Evolutionary conservation across 2,329 filamentous ascomycete species (phyloP), one percentile per base, ranked within the genome.

Genomic region (Exserohilum turcica): DNA sequence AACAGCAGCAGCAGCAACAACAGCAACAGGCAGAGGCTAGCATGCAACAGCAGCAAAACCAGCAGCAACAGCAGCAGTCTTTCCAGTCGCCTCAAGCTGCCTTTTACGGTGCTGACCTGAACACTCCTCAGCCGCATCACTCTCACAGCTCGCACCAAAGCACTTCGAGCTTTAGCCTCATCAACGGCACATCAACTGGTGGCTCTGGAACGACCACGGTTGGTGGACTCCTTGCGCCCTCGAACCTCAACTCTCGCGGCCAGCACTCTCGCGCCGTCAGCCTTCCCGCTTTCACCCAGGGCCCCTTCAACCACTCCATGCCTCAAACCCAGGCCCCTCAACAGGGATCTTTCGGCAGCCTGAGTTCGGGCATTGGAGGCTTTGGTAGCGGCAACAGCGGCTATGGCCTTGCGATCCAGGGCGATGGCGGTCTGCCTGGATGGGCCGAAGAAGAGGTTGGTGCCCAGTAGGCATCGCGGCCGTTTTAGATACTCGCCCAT

Each of bases 251-350:
- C 49, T 80, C 79, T 38, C 80, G 83, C 52, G 81, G 82, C 37
- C 82, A 83, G 59, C 86, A 89, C 70, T 93, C 86, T 68, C 88
- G 94, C 32, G 92, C 94, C 29, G 91, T 97, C 54, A 96, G 92
- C 72, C 79, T 99, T 68, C 94, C 94, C 1, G 85, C 84, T 5
- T 87, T 87, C 71, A 84, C 83, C 2, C 83, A 86, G 59, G 83
- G 84, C 38, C 77, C 80, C 10, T 83, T 84, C 64, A 79, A 77
- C 9, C 73, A 77, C 60, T 67, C 73, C 2, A 62, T 71, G 36
- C 72, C 72, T 48, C 74, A 72, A 31, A 68, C 68, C 12, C 73
- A 76, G 58, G 68, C 64, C 13, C 64, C 68, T 2, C 71, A 74
- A 51, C 75, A 76, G 39, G 73, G 74, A 59, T 83, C 81, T 50